Percentiles rank a stretch among this genome's conserved stretches.
phyloP scores from a whole-genome alignment of 2,329 filamentous ascomycete species.

The Hypoxylon sp. region DNA sequence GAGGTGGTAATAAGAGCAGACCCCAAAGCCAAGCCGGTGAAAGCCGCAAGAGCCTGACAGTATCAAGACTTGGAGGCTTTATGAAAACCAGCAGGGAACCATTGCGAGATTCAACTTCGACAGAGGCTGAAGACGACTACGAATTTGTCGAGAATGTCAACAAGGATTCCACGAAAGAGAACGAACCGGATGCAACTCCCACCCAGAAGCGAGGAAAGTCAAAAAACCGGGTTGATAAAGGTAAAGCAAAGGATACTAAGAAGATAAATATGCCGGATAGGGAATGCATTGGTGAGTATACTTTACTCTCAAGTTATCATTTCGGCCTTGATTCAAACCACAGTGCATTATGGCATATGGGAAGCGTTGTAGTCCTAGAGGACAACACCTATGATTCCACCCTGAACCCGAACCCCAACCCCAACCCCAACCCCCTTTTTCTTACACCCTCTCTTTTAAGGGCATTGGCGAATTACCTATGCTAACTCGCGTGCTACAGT shows the following conservation, averaged over 20 bases:
- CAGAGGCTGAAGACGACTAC: constrained; percentile 47
- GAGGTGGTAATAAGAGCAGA: constrained; percentile 65
- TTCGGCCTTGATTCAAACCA: background rate
- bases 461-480: background rate
- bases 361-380: background rate
- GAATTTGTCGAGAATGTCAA: constrained; percentile 48
- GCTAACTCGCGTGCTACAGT: constrained; percentile 40
- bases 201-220: constrained; percentile 47
- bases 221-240: constrained; percentile 44
- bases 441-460: too few relatives aligned
- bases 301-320: background rate
- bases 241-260: constrained; percentile 46
- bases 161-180: constrained; percentile 43
- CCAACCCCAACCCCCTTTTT: too few relatives aligned
- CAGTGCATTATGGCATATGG: background rate
- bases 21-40: constrained; percentile 72
- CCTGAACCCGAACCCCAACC: too few relatives aligned
- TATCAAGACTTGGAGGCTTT: constrained; percentile 68
- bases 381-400: background rate
- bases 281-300: constrained; percentile 49
- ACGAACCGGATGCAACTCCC: constrained; percentile 36
- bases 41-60: constrained; percentile 69
- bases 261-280: constrained; percentile 45
- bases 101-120: constrained; percentile 53
- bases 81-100: constrained; percentile 67